Evolutionary conservation across 2,329 filamentous ascomycete species (phyloP).

Genomic region (Monilinia laxa): DNA sequence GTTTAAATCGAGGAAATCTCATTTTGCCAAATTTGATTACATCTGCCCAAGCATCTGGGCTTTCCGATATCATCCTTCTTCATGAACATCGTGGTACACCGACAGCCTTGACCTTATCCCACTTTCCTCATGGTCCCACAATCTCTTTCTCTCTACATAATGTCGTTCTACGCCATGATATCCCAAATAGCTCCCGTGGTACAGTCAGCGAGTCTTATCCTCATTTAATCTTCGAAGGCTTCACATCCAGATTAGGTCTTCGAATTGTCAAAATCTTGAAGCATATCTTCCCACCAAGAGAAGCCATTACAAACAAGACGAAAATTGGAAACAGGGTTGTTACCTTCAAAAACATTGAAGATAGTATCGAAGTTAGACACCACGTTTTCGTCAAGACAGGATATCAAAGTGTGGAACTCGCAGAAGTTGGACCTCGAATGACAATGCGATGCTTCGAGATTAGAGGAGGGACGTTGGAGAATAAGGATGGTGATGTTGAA

Average conservation of each 20-base stretch:
- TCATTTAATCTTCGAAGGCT: conserved; percentile 93
- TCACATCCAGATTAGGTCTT: conserved; percentile 75
- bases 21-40: conserved; percentile 82
- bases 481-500: conserved; percentile 92
- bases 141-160: conserved; percentile 89
- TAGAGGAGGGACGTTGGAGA: conserved; percentile 84
- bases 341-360: conserved; percentile 91
- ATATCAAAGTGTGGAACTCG: conserved; percentile 83
- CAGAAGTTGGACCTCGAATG: conserved; percentile 91
- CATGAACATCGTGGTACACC: conserved; percentile 93
- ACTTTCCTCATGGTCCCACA: conserved; percentile 86
- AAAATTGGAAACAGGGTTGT: conserved; percentile 88
- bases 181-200: conserved; percentile 81
- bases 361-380: conserved; percentile 89
- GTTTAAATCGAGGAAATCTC: conserved; percentile 87
- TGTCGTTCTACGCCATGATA: conserved; percentile 87
- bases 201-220: conserved; percentile 92
- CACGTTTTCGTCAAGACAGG: conserved; percentile 93
- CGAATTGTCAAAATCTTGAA: conserved; percentile 88
- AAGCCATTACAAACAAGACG: conserved; percentile 65
- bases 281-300: conserved; percentile 88
- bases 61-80: conserved; percentile 82
- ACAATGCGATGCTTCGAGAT: conserved; percentile 98
- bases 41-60: conserved; percentile 74
- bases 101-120: conserved; percentile 82